Evolutionary conservation across 768 basidiomycete species (phyloP).

Genomic region (Macrolepiota albuminosa): DNA sequence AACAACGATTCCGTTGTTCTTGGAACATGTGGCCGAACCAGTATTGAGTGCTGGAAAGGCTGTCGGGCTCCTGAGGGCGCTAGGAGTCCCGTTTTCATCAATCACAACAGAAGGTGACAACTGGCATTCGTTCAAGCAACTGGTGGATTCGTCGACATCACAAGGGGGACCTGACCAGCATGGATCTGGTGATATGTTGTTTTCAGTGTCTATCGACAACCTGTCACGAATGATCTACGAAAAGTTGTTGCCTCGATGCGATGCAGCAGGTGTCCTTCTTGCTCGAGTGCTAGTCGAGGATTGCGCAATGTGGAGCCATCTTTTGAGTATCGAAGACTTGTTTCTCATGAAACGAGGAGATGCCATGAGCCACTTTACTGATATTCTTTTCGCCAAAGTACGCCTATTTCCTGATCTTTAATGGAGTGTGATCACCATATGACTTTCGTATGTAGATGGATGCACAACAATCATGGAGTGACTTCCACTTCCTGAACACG

Average conservation of each 20-base stretch:
- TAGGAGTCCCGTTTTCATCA: slow-evolving; percentile 32
- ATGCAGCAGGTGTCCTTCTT: slow-evolving; percentile 44
- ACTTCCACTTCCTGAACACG: slow-evolving; percentile 82
- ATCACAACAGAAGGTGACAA: slow-evolving; percentile 18
- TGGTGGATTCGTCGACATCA: slow-evolving; percentile 27
- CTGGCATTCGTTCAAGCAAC: slow-evolving; percentile 39
- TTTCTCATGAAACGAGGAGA: slow-evolving; percentile 80
- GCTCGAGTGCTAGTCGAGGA: slow-evolving; percentile 60
- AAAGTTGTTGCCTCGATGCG: slow-evolving; percentile 52
- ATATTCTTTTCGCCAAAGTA: slow-evolving; percentile 73
- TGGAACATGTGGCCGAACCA: slow-evolving; percentile 53
- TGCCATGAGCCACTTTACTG: slow-evolving; percentile 67
- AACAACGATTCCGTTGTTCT: slow-evolving; percentile 51
- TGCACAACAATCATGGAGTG: slow-evolving; percentile 62
- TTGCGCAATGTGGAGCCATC: slow-evolving; percentile 60
- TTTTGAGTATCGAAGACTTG: slow-evolving; percentile 60
- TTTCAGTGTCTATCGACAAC: slow-evolving; percentile 55
- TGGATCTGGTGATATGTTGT: slow-evolving; percentile 20
- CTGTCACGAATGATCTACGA: slow-evolving; percentile 64
- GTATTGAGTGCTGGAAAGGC: slow-evolving; percentile 72
- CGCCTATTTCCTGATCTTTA: slow-evolving; percentile 4
- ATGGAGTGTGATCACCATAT: not conserved
- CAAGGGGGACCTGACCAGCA: not conserved
- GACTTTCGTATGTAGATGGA: slow-evolving; percentile 60
- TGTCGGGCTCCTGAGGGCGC: slow-evolving; percentile 64